phyloP scores from a whole-genome alignment of 2,329 filamentous ascomycete species.

The Epicoccum sorghinum region DNA sequence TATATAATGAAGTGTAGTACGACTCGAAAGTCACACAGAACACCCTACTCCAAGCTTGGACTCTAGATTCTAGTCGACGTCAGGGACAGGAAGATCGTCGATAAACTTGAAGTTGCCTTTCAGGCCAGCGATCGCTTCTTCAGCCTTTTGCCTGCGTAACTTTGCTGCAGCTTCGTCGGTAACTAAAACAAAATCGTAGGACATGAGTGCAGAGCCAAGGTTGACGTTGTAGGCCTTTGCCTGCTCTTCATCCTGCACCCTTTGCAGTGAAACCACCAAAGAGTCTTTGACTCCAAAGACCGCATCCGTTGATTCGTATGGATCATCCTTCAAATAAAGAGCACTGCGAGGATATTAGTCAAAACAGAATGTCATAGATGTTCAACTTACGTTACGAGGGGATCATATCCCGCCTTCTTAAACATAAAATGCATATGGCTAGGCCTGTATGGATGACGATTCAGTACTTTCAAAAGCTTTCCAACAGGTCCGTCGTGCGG shows the following conservation, averaged over 20 bases:
- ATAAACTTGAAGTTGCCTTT: constrained; percentile 44
- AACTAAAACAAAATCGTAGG: constrained; percentile 77
- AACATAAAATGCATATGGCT: constrained; percentile 65
- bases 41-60: background rate
- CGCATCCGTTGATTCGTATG: constrained; percentile 79
- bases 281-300: constrained; percentile 85
- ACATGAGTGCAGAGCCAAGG: constrained; percentile 66
- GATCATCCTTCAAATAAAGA: constrained; percentile 74
- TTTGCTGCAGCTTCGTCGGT: constrained; percentile 68
- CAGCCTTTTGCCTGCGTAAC: constrained; percentile 68
- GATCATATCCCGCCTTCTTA: constrained; percentile 58
- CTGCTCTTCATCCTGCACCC: constrained; percentile 12
- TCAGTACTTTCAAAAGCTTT: constrained; percentile 19
- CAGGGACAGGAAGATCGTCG: constrained; percentile 75
- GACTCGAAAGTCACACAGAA: no score
- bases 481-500: constrained; percentile 76
- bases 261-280: constrained; percentile 52
- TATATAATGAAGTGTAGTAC: background rate
- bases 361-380: background rate
- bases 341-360: constrained; percentile 53
- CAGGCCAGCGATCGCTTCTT: constrained; percentile 71
- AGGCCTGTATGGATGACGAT: constrained; percentile 27
- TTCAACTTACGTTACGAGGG: constrained; percentile 65
- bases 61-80: constrained; percentile 55
- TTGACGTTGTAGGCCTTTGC: constrained; percentile 58